Conservation (phyloP, 2,329 filamentous ascomycete genomes). For the Dothistroma septosporum region DNA sequence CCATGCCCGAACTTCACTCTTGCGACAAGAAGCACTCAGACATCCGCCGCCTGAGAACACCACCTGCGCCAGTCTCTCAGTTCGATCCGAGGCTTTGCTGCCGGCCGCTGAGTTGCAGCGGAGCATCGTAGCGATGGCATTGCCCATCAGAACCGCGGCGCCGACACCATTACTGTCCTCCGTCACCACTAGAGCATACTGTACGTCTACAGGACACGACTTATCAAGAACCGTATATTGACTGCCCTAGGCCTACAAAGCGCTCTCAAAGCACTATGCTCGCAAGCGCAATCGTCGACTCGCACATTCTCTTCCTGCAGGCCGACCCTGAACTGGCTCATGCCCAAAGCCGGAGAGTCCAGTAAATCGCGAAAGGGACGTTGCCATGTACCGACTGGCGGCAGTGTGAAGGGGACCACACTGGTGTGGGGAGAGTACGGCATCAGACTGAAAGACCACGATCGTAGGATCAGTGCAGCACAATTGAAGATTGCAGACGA, state of each 20-base stretch:
- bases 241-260: slow-evolving; percentile 37
- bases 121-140: not conserved
- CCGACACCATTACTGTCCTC: slow-evolving; percentile 26
- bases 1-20: not conserved
- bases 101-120: not conserved
- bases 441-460: slow-evolving; percentile 86
- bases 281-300: slow-evolving; percentile 19
- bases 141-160: slow-evolving; percentile 1
- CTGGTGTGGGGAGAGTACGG: slow-evolving; percentile 96
- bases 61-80: not conserved
- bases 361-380: slow-evolving; percentile 88
- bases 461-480: slow-evolving; percentile 80
- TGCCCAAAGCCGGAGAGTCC: slow-evolving; percentile 72
- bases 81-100: not conserved
- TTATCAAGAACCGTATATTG: not conserved
- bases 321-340: slow-evolving; percentile 65
- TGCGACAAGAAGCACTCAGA: not conserved
- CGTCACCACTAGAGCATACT: slow-evolving; percentile 29
- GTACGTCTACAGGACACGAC: slow-evolving; percentile 17
- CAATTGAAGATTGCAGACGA: slow-evolving; percentile 90
- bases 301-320: slow-evolving; percentile 30
- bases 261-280: slow-evolving; percentile 25
- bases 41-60: not conserved
- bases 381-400: slow-evolving; percentile 81
- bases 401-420: slow-evolving; percentile 86